phyloP scores from a whole-genome alignment of 148 eudicot species.

The Nyssa sinensis region DNA sequence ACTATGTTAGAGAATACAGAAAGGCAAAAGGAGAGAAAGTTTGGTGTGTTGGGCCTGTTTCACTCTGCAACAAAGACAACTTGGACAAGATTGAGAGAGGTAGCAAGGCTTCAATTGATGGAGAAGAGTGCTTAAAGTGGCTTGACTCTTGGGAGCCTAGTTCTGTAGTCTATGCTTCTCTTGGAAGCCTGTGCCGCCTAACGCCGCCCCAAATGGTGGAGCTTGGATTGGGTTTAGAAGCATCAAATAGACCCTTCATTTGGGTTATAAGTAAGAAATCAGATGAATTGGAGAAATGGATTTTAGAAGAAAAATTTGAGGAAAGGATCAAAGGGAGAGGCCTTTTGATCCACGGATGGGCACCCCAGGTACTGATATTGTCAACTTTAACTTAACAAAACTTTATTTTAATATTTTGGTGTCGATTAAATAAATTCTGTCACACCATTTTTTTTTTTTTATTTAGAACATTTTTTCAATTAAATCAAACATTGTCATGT shows the following conservation, averaged over 20 bases:
- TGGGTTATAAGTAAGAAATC: conserved; percentile 15
- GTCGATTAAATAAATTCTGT: too few species aligned
- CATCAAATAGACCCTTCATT: conserved; percentile 15
- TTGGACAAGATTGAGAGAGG: conserved; percentile 36
- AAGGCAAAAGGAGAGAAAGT: conserved; percentile 12
- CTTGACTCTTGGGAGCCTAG: conserved; percentile 26
- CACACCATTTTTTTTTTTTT: too few species aligned
- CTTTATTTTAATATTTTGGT: too few species aligned
- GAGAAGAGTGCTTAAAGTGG: conserved; percentile 33
- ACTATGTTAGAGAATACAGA: conserved; percentile 8
- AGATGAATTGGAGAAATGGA: conserved; percentile 19
- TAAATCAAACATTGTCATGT: too few species aligned
- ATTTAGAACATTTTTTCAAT: too few species aligned
- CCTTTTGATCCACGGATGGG: conserved; percentile 11
- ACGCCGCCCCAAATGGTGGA: conserved; percentile 16
- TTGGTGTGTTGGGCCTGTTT: conserved; percentile 48
- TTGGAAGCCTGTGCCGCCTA: conserved; percentile 17
- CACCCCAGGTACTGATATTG: conserved; percentile 15
- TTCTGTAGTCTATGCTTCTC: conserved; percentile 22
- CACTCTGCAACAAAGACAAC: conserved; percentile 26
- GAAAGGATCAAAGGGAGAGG: conserved; percentile 14
- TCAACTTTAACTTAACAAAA: too few species aligned
- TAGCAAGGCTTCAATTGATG: conserved; percentile 23
- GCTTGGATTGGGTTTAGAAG: conserved; percentile 19
- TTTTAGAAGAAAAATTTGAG: conserved; percentile 12